Evolutionary conservation across 2,329 filamentous ascomycete species (phyloP), one percentile per base, ranked within the genome.

Genomic region (Cladosporium sp.): DNA sequence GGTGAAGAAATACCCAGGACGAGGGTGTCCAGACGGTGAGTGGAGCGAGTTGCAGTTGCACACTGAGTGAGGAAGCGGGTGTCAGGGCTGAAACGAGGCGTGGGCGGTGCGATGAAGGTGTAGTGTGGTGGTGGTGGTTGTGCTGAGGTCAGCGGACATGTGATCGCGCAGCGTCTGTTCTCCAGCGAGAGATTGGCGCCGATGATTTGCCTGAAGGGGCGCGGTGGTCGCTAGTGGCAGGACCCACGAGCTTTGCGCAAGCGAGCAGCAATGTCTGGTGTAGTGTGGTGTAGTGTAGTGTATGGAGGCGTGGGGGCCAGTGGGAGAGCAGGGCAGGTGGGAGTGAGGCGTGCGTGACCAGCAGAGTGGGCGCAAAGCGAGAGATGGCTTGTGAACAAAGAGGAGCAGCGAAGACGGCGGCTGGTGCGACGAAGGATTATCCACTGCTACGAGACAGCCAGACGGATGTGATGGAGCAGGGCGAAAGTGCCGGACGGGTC

Each of bases 181-280:
- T 55, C 52, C 28, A 55, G 52, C 52, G 28, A 29, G 31, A 55
- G 52, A 31, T 21, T 31, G 52, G 52, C 5, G 52, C 52, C 52
- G 52, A 55, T n/a, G 28, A 31, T 55, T 55, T 55, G 52, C 52
- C 52, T 53, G 50, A 44, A n/a, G 18, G 40, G n/a, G 40, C 40
- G 40, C 40, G 40, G 52, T 33, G 52, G 18, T 55, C 26, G 35
- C 35, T 40, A 29, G 57, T 46, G 16, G 57, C 28, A n/a, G n/a
- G 58, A 37, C 58, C 58, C 58, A 61, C 58, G 58, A 35, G 29
- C 28, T 37, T 40, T 59, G 58, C 58, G 58, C 58, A 61, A 61
- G 58, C 58, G 58, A 61, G 58, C 40, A 28, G 58, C n/a, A n/a
- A 44, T 59, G 35, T 26, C 28, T 16, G 29, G 26, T 21, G 58